Base-by-base conservation (phyloP, 129 eudicot genomes). In the Pittosporum tobira region DNA sequence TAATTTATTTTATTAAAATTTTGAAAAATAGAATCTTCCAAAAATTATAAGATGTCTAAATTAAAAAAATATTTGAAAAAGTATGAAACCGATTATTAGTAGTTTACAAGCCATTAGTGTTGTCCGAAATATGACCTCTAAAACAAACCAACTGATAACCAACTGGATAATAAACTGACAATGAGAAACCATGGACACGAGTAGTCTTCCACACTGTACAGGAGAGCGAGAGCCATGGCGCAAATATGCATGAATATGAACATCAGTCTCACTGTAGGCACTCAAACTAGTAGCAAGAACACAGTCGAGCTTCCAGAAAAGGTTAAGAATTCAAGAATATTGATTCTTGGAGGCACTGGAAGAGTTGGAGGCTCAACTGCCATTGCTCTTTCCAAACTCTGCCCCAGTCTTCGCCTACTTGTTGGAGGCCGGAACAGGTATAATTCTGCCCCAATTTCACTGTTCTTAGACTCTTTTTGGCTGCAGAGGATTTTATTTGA, bases 291-390 rank as follows among this genome's bases (percentile, higher is more conserved):
- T 14, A 40, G 46, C 46, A 14, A 40, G n/a, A n/a, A n/a, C 46
- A 58, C 47, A 6, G 65, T 63, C 34, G 66, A 19, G 5, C 61
- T 62, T 23, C 69, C 73, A 29, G 66, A 51, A 1, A 66, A 64
- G 43, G 68, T 67, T 21, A 48, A 24, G 27, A 84, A 73, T 30
- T 72, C 88, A 12, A 79, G 79, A 73, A 77, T 89, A 59, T 63
- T 89, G 71, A 62, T 89, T 18, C 77, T 89, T 9, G 97, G 97
- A 6, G 97, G 95, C 18, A 89, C 97, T 40, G 94, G 97, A 7
- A 77, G 97, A 79, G 93, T 89, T 57, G 97, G 97, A 38, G 95
- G 95, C 22, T 90, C 98, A 22, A 69, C 98, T 53, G 98, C 98
- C 48, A 25, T 83, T 63, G 94, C 95, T 70, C 95, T 90, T 59